A percentile compares a stretch with the other conserved stretches of the same genome.
phyloP scores from a whole-genome alignment of 164 flowering plant species.

The Saururus chinensis region DNA sequence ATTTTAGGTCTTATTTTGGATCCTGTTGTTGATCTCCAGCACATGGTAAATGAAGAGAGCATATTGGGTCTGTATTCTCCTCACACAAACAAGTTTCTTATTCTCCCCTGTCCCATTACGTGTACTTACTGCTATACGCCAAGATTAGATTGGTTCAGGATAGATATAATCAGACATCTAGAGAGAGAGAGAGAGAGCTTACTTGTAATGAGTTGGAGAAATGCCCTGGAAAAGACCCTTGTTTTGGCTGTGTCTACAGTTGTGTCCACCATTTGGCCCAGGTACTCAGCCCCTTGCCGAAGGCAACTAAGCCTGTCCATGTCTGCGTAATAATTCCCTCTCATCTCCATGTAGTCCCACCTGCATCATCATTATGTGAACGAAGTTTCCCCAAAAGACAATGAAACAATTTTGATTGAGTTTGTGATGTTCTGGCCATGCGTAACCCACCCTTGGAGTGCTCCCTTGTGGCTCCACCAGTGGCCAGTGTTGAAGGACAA shows the following conservation, averaged over 20 bases:
- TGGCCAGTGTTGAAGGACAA: constrained; percentile 63
- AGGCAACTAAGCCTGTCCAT: constrained; percentile 68
- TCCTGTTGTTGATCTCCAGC: too few species aligned
- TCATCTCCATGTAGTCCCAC: constrained; percentile 76
- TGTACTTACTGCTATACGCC: neutral
- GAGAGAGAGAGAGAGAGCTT: constrained; percentile 16
- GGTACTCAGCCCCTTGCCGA: constrained; percentile 60
- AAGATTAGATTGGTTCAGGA: too few species aligned
- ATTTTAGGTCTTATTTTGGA: too few species aligned
- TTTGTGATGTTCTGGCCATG: too few species aligned
- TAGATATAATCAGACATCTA: neutral
- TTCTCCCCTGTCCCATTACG: too few species aligned
- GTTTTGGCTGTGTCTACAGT: constrained; percentile 45
- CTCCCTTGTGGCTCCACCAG: constrained; percentile 64
- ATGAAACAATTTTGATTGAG: neutral
- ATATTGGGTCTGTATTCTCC: too few species aligned
- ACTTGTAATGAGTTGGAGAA: constrained; percentile 90
- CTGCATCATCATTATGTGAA: constrained; percentile 19
- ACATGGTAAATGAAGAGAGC: too few species aligned
- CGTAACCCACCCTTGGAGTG: constrained; percentile 33
- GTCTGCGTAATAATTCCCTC: constrained; percentile 46
- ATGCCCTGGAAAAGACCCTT: constrained; percentile 64
- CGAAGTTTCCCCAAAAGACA: neutral
- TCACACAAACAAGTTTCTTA: too few species aligned
- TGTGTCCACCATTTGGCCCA: constrained; percentile 77